Evolutionary conservation across 2,329 filamentous ascomycete species (phyloP), one percentile per base, ranked within the genome.

Genomic region (Fusarium continuum): DNA sequence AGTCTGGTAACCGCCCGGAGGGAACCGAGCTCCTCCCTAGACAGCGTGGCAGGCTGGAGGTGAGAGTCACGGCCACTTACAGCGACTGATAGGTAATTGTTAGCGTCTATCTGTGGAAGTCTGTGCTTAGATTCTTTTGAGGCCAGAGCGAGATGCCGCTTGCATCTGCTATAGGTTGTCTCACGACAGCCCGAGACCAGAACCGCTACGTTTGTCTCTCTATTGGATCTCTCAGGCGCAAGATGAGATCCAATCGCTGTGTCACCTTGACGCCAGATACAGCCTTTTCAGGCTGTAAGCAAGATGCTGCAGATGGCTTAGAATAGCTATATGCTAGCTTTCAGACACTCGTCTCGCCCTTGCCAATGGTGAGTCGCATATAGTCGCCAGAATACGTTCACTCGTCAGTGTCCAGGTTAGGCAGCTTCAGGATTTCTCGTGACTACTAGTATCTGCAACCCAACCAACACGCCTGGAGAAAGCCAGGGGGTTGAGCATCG

Each of bases 1-100:
- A 31, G 48, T 31, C 23, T 32, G 40, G 40, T 60, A 70, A 38
- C 53, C 68, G 68, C 68, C 59, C 49, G 53, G 61, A 61, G 51
- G 57, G 47, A 65, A 53, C 67, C 67, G 67, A 68, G 38, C 36
- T 55, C 41, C 56, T 58, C 56, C 45, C 38, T 43, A 35, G 29
- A 41, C 40, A 51, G 65, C 57, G 50, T 70, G 63, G 68, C 64
- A 46, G 34, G 32, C 59, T 50, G 52, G 34, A 44, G 49, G 45
- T 46, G 17, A 47, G 35, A 60, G 36, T 38, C 29, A 61, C 58
- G 54, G 47, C 47, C 32, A 52, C 14, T 44, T 47, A 17, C 22
- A 52, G 49, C 23, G 43, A 41, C 48, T 47, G 14, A 35, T 32
- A 65, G 14, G 38, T 29, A 8, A 19, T 53, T 51, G 7, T 65